These are phyloP conservation scores for Anthostomella pinea DNA, from an alignment of 2,329 filamentous ascomycete species.

Conservation along the genomic window DNA sequence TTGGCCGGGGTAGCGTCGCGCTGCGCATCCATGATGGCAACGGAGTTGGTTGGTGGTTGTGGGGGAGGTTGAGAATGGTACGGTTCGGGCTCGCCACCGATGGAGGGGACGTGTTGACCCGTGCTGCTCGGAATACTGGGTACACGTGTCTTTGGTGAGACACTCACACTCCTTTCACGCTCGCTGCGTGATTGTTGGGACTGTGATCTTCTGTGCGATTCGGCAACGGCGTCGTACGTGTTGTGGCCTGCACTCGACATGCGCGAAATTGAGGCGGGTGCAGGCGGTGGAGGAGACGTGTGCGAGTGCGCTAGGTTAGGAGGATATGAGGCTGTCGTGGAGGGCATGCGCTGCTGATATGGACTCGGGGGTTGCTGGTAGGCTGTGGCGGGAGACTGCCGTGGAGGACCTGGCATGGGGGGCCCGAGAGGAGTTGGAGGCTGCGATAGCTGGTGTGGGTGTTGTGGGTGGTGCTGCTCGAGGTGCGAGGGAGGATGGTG, in stretches of 20 bases:
- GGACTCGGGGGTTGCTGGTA: constrained; percentile 54
- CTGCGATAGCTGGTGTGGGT: constrained; percentile 51
- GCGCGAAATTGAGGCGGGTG: constrained; percentile 34
- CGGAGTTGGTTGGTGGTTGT: constrained; percentile 22
- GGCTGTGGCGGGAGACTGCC: constrained; percentile 43
- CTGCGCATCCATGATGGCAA: constrained; percentile 31
- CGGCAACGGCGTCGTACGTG: constrained; percentile 42
- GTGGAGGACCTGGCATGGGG: constrained; percentile 42
- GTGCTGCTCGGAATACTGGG: constrained; percentile 42
- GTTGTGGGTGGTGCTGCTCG: constrained; percentile 39
- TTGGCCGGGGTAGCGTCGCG: constrained; percentile 42
- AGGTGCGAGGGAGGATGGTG: constrained; percentile 39
- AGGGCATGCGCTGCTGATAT: constrained; percentile 52
- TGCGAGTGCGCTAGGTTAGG: constrained; percentile 30
- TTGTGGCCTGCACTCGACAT: constrained; percentile 41
- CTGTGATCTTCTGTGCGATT: constrained; percentile 48
- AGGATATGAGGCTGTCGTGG: constrained; percentile 25
- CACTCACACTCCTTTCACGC: constrained; percentile 67
- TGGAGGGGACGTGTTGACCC: constrained; percentile 23
- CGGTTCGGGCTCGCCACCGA: constrained; percentile 37
- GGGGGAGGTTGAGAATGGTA: constrained; percentile 26
- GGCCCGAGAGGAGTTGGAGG: constrained; percentile 53
- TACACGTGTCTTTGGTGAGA: constrained; percentile 74
- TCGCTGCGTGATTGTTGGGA: constrained; percentile 57
- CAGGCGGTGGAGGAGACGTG: constrained; percentile 36